These are phyloP conservation scores for Thermoascus crustaceus DNA, from an alignment of 2,329 filamentous ascomycete species.

Conservation along the genomic window DNA sequence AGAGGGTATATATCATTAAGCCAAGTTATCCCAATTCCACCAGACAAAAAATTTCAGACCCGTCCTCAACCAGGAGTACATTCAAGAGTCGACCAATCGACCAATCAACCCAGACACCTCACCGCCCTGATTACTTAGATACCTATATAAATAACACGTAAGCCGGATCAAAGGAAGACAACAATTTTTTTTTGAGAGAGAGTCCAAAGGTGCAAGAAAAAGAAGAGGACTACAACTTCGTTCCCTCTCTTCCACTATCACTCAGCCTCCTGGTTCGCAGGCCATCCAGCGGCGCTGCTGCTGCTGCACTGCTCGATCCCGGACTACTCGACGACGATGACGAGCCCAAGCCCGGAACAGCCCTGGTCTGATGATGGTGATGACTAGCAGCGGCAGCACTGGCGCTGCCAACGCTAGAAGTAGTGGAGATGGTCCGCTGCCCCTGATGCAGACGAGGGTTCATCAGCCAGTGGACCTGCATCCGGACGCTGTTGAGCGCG, in stretches of 20 bases:
- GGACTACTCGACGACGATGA: too few species aligned
- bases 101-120: too few species aligned
- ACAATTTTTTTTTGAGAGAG: too few species aligned
- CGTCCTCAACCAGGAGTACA: too few species aligned
- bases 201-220: background rate
- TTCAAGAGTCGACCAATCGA: too few species aligned
- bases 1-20: too few species aligned
- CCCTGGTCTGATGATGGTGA: slow-evolving; percentile 4
- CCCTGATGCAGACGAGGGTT: slow-evolving; percentile 46
- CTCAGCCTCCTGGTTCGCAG: slow-evolving; percentile 28
- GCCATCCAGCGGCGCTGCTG: slow-evolving; percentile 13
- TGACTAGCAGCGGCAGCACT: slow-evolving; percentile 9
- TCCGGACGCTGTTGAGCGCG: slow-evolving; percentile 49
- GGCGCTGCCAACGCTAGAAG: slow-evolving; percentile 5
- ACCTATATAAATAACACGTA: too few species aligned
- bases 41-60: too few species aligned
- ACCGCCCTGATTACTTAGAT: too few species aligned
- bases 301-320: slow-evolving; percentile 18
- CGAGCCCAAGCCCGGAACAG: slow-evolving; percentile 11
- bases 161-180: too few species aligned
- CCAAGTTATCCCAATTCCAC: too few species aligned
- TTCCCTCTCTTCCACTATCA: slow-evolving; percentile 34
- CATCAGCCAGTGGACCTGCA: slow-evolving; percentile 57
- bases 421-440: slow-evolving; percentile 18
- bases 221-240: slow-evolving; percentile 21